Percentiles rank a stretch among this genome's conserved stretches.
Evolutionary conservation across 768 basidiomycete genomes (phyloP).

Genomic region (Naematelia aurantialba): DNA sequence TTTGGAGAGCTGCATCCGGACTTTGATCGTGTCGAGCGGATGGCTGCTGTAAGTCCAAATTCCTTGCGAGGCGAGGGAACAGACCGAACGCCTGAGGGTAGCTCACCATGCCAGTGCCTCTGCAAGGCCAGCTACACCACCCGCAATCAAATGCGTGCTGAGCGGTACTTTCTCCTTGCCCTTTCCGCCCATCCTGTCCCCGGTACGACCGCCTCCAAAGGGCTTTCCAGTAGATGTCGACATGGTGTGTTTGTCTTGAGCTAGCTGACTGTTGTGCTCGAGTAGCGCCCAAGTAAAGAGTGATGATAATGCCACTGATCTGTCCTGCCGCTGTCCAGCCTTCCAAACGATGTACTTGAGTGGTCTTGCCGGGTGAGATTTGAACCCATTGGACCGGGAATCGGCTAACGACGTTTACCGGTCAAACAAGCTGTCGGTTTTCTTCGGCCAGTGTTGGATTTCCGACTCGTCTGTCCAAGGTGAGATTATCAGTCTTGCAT

Average conservation of each 20-base stretch:
- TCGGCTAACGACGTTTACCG: neutral
- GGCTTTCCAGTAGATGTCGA: slow-evolving; percentile 37
- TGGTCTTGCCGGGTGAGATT: neutral
- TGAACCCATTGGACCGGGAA: neutral
- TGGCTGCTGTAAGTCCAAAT: slow-evolving; percentile 62
- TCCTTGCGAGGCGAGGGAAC: neutral
- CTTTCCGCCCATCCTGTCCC: slow-evolving; percentile 27
- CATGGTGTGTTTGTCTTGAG: too few relatives aligned
- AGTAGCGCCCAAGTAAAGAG: too few relatives aligned
- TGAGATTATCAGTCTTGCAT: too few relatives aligned
- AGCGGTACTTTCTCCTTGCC: slow-evolving; percentile 48
- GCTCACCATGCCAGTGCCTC: slow-evolving; percentile 65
- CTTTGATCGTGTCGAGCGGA: slow-evolving; percentile 97
- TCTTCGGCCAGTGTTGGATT: neutral
- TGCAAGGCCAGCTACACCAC: slow-evolving; percentile 87
- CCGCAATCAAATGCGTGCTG: slow-evolving; percentile 76
- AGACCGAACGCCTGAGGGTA: neutral
- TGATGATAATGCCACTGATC: too few relatives aligned
- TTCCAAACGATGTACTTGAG: too few relatives aligned
- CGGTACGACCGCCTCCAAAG: slow-evolving; percentile 36
- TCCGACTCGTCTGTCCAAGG: too few relatives aligned
- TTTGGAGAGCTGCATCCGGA: slow-evolving; percentile 96
- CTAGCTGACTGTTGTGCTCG: too few relatives aligned
- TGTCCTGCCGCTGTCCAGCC: too few relatives aligned
- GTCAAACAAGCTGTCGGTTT: neutral